These are phyloP conservation scores for Scheffersomyces segobiensis DNA, from an alignment of 1,139 yeast genomes.

Conservation along the genomic window DNA sequence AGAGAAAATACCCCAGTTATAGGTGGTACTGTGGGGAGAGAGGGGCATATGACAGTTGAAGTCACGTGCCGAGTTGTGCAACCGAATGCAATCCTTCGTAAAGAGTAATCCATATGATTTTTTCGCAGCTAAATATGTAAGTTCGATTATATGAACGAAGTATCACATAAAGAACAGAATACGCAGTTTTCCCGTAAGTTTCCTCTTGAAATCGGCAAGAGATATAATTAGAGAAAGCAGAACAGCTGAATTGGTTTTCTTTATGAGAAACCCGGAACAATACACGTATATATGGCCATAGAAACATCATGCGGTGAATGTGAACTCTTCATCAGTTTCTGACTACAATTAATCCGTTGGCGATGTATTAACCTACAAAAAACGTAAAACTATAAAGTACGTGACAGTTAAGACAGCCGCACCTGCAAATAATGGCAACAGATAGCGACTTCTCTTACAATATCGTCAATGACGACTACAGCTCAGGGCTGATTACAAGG, in stretches of 20 bases:
- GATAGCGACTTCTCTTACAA: not conserved
- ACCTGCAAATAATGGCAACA: not conserved
- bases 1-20: not conserved
- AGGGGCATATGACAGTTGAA: not conserved
- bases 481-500: constrained; percentile 31
- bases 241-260: too few relatives aligned
- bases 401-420: not conserved
- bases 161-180: too few relatives aligned
- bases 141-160: not conserved
- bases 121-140: not conserved
- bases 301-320: too few relatives aligned
- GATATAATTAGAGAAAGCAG: too few relatives aligned
- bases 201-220: too few relatives aligned
- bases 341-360: not conserved
- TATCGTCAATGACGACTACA: not conserved
- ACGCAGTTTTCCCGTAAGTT: too few relatives aligned
- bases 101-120: not conserved
- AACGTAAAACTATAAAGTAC: not conserved
- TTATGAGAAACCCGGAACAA: too few relatives aligned
- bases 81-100: not conserved
- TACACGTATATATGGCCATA: not conserved
- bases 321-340: too few relatives aligned
- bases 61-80: not conserved
- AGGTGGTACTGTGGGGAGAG: not conserved
- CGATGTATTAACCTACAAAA: constrained; percentile 1